Percentiles rank a stretch among this genome's conserved stretches.
phyloP scores from a whole-genome alignment of 2,329 filamentous ascomycete species.

The Botryotinia calthae region DNA sequence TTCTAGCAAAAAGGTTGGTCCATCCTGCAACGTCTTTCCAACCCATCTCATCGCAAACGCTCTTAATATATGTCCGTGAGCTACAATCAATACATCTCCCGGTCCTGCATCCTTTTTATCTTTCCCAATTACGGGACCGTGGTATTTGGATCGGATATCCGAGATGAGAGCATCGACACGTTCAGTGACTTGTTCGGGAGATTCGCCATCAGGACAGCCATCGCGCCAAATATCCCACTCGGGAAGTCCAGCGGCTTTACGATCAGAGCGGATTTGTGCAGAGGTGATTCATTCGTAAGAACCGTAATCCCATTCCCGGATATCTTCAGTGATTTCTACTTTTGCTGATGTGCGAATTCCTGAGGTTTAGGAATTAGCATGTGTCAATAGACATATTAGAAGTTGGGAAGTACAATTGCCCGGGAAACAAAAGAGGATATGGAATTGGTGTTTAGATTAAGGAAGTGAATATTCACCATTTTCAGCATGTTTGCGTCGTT shows the following conservation, averaged over 20 bases:
- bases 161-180: constrained; percentile 74
- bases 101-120: constrained; percentile 40
- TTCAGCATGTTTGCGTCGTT: constrained; percentile 43
- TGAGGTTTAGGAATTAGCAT: neutral
- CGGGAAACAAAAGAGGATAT: neutral
- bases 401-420: neutral
- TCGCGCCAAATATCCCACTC: constrained; percentile 88
- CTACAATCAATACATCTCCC: constrained; percentile 72
- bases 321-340: constrained; percentile 66
- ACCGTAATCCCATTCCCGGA: constrained; percentile 75
- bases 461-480: constrained; percentile 21
- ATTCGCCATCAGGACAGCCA: constrained; percentile 78
- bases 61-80: constrained; percentile 85
- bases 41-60: constrained; percentile 88
- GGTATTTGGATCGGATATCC: constrained; percentile 64
- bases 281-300: constrained; percentile 81
- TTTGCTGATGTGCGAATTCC: constrained; percentile 53
- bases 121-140: constrained; percentile 59
- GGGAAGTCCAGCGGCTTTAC: constrained; percentile 44
- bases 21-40: constrained; percentile 65
- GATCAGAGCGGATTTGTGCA: constrained; percentile 60
- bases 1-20: constrained; percentile 79
- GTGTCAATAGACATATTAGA: neutral
- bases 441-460: neutral
- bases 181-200: constrained; percentile 63